Evolutionary conservation across 345 rosid species (phyloP).

Genomic region (Noccaea caerulescens): DNA sequence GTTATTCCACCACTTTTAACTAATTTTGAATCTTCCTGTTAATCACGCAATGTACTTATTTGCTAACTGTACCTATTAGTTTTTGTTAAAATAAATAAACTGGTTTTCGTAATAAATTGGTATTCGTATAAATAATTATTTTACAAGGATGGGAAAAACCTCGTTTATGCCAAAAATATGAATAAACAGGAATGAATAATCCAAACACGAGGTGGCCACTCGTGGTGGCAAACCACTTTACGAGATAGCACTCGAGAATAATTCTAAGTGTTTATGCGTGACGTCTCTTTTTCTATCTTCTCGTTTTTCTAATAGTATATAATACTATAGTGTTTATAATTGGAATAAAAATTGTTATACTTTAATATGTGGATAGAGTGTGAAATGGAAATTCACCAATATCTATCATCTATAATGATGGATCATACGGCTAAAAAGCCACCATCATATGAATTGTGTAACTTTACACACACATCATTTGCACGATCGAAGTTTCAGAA

Average conservation of each 20-base stretch:
- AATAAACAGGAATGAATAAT: constrained; percentile 10
- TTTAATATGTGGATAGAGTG: constrained; percentile 39
- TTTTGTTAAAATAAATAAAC: not conserved
- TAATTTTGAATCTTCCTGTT: no score
- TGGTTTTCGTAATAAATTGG: not conserved
- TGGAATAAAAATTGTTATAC: constrained; percentile 2
- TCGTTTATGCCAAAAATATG: constrained; percentile 31
- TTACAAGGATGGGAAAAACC: not conserved
- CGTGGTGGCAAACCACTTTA: constrained; percentile 49
- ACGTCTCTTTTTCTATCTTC: constrained; percentile 42
- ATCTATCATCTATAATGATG: constrained; percentile 20
- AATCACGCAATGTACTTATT: no score
- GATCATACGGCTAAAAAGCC: constrained; percentile 36
- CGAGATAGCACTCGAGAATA: constrained; percentile 42
- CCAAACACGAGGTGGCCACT: constrained; percentile 43
- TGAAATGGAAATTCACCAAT: constrained; percentile 33
- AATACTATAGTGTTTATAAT: not conserved
- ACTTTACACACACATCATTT: constrained; percentile 42
- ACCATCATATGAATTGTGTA: constrained; percentile 27
- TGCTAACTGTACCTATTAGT: no score
- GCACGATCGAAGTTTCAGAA: constrained; percentile 26
- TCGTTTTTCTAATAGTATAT: not conserved
- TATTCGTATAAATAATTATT: not conserved
- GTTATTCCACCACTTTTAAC: no score
- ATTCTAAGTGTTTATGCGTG: constrained; percentile 39